These are phyloP conservation scores for Cordia subcordata DNA, from an alignment of 257 asterid genomes.

Conservation along the genomic window DNA sequence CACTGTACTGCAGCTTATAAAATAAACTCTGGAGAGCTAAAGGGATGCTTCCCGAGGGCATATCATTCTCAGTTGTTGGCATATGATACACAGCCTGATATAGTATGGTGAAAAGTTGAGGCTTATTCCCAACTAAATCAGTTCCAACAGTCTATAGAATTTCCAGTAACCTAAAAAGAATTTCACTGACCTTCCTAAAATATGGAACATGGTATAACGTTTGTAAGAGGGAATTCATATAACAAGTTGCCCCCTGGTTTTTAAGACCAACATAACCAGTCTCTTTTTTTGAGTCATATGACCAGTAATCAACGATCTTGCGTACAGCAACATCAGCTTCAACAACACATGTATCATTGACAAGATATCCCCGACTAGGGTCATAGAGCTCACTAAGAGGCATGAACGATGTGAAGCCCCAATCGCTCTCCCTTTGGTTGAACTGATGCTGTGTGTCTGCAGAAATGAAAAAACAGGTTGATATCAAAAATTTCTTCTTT, in stretches of 20 bases:
- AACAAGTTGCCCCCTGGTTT: constrained; percentile 24
- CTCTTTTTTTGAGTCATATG: constrained; percentile 70
- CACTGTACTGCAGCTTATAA: constrained; percentile 79
- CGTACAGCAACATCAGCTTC: constrained; percentile 74
- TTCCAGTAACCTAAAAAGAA: not conserved
- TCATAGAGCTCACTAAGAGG: constrained; percentile 65
- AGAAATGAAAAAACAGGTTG: not conserved
- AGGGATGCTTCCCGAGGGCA: constrained; percentile 80
- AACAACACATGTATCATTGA: constrained; percentile 47
- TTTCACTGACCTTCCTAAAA: constrained; percentile 16
- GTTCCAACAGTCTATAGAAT: constrained; percentile 1
- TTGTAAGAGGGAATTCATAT: constrained; percentile 18
- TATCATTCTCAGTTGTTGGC: constrained; percentile 85
- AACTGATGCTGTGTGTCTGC: constrained; percentile 71
- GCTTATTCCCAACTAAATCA: constrained; percentile 6
- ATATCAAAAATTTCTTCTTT: not conserved
- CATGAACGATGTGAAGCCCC: constrained; percentile 79
- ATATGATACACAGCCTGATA: constrained; percentile 83
- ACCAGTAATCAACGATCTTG: constrained; percentile 55
- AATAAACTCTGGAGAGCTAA: constrained; percentile 81
- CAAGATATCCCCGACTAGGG: constrained; percentile 54
- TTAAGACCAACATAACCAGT: constrained; percentile 16
- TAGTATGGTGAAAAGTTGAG: constrained; percentile 8
- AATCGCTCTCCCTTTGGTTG: constrained; percentile 65
- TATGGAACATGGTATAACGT: constrained; percentile 21